phyloP scores from a whole-genome alignment of 2,329 filamentous ascomycete genomes.

The Arthrobotrys sinensis region DNA sequence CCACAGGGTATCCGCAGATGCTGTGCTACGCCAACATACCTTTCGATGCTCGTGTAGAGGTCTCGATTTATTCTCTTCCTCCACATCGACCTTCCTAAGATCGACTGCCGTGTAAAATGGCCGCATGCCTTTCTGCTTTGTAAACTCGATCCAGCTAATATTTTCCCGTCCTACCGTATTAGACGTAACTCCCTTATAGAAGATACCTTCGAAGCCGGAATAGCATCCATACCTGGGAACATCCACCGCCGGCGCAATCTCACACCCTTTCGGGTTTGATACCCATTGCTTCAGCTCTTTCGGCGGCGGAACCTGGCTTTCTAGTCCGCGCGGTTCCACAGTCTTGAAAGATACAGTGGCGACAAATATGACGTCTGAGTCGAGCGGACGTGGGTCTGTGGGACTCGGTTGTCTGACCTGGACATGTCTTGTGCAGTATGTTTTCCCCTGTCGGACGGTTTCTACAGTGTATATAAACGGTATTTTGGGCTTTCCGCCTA shows the following conservation, averaged over 20 bases:
- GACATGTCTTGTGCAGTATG: slow-evolving; percentile 71
- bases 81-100: slow-evolving; percentile 55
- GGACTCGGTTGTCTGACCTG: slow-evolving; percentile 70
- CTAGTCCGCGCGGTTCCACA: slow-evolving; percentile 48
- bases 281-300: slow-evolving; percentile 52
- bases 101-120: slow-evolving; percentile 41
- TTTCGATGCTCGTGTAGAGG: slow-evolving; percentile 52
- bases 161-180: neutral
- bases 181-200: neutral
- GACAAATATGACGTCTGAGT: slow-evolving; percentile 50
- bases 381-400: slow-evolving; percentile 44
- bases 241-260: slow-evolving; percentile 52
- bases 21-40: slow-evolving; percentile 28
- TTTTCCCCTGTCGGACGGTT: slow-evolving; percentile 69
- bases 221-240: slow-evolving; percentile 46
- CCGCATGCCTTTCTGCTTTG: slow-evolving; percentile 33
- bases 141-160: slow-evolving; percentile 51
- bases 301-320: slow-evolving; percentile 53
- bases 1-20: neutral
- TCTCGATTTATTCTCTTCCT: slow-evolving; percentile 46
- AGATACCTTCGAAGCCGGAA: neutral
- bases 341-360: slow-evolving; percentile 58
- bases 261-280: slow-evolving; percentile 31
- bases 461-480: slow-evolving; percentile 73
- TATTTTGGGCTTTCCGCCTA: slow-evolving; percentile 70